Evolutionary conservation across 2,329 filamentous ascomycete species (phyloP).

Genomic region (Sclerotinia nivalis): DNA sequence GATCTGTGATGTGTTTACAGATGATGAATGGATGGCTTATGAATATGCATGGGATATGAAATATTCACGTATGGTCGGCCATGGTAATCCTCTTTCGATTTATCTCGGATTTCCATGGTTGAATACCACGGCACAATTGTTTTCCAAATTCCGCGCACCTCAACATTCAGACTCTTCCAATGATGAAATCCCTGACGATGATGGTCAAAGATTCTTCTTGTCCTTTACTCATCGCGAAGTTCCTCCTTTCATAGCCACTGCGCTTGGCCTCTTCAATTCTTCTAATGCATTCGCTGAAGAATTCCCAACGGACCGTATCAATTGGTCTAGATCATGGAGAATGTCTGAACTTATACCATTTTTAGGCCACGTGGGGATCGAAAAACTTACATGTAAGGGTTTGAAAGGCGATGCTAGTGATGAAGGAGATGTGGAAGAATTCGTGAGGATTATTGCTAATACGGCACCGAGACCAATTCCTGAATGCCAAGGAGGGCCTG

Average conservation of each 20-base stretch:
- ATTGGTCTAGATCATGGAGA: constrained; percentile 63
- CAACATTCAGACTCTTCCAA: constrained; percentile 20
- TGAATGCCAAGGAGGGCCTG: constrained; percentile 51
- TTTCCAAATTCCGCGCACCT: constrained; percentile 41
- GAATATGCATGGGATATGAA: constrained; percentile 65
- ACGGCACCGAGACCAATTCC: constrained; percentile 51
- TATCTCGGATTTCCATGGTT: constrained; percentile 64
- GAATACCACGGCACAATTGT: constrained; percentile 52
- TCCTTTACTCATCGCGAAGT: constrained; percentile 68
- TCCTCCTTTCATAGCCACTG: constrained; percentile 65
- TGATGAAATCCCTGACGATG: constrained; percentile 31
- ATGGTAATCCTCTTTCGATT: constrained; percentile 59
- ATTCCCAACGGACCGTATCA: constrained; percentile 63
- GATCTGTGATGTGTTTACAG: constrained; percentile 61
- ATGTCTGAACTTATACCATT: constrained; percentile 65
- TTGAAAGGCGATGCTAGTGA: constrained; percentile 53
- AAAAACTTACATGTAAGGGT: constrained; percentile 59
- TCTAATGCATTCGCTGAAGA: constrained; percentile 61
- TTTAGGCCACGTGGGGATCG: constrained; percentile 65
- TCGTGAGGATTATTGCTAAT: constrained; percentile 54
- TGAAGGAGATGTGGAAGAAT: constrained; percentile 52
- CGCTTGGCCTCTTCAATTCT: constrained; percentile 71
- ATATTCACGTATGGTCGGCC: constrained; percentile 67
- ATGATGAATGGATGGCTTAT: constrained; percentile 66
- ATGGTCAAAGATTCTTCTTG: constrained; percentile 60